These are phyloP conservation scores for Cadophora luteo-olivacea DNA, from an alignment of 2,329 filamentous ascomycete species.

Conservation along the genomic window DNA sequence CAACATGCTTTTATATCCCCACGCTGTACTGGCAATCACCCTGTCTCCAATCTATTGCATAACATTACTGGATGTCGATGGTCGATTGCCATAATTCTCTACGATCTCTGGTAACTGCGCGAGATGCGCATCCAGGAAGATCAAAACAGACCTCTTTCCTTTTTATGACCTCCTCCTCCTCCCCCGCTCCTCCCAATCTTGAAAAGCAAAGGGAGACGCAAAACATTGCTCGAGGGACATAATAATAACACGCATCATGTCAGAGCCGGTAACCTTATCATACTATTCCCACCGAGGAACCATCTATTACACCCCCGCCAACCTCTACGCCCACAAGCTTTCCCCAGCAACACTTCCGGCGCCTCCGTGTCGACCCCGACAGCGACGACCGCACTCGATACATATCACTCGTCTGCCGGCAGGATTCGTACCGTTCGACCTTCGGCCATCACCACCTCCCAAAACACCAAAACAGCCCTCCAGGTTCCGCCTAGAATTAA, in stretches of 20 bases:
- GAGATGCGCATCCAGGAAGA: conserved; percentile 16
- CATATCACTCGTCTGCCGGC: conserved; percentile 58
- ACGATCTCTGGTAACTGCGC: conserved; percentile 19
- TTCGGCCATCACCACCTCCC: conserved; percentile 39
- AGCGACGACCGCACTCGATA: conserved; percentile 61
- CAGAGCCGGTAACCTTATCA: conserved; percentile 36
- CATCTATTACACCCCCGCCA: conserved; percentile 39
- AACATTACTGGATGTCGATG: conserved; percentile 21
- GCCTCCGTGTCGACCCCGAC: conserved; percentile 56
- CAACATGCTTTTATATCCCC: conserved; percentile 22
- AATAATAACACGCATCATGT: conserved; percentile 40
- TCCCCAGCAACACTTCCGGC: conserved; percentile 42
- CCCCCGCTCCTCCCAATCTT: background rate
- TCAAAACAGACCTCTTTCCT: conserved; percentile 16
- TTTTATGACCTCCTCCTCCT: conserved; percentile 18
- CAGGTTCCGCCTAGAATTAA: conserved; percentile 46
- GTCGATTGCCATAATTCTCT: conserved; percentile 28
- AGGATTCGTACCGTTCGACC: conserved; percentile 50
- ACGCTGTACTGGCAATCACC: conserved; percentile 32
- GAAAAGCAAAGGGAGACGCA: conserved; percentile 3
- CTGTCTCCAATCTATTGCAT: conserved; percentile 28
- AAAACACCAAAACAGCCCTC: conserved; percentile 43
- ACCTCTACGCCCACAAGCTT: conserved; percentile 25
- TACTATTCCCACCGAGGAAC: conserved; percentile 40
- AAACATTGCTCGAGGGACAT: conserved; percentile 20